Evolutionary conservation across 495 filamentous ascomycete species (phyloP), one percentile per base, ranked within the genome.

Genomic region (Daldinia vernicosa): DNA sequence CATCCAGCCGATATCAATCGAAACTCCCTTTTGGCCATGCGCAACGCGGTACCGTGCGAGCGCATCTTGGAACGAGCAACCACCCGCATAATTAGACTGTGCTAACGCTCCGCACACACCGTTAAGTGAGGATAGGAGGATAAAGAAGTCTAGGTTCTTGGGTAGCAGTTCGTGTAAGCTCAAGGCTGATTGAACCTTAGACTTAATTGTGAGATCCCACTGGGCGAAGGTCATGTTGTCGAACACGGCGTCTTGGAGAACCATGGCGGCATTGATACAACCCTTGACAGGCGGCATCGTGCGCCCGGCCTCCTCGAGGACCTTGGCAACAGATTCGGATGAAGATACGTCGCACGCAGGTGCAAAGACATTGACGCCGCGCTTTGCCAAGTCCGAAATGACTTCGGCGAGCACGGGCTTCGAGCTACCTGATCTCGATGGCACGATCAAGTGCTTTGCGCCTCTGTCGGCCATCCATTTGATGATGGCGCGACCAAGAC

Each of bases 81-180:
- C 86, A 0, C 84, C 86, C 1, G 85, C 80, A 64, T 91, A 91
- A 35, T 87, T 86, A 22, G 84, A 79, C 69, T 90, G 88, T 0
- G 80, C 82, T 32, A 79, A 45, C 63, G 76, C 83, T 2, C 89
- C 88, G 35, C 85, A 72, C 6, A 85, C 75, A 24, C 83, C 86
- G 8, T 84, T 76, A 1, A 87, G 72, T 1, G 89, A 90, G 12
- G 85, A 87, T 2, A 89, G 75, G 22, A 82, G 77, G 40, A 89
- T 72, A 69, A 90, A 89, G 77, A 90, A 90, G 65, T 89, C 88
- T 0, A 90, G 78, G 32, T 71, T 65, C 26, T 70, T 61, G 15
- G 58, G 71, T 28, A 75, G 84, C 67, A 39, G 54, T 12, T 37
- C 79, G 61, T 89, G 87, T 14, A 90, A 63, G 66, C 87, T 82